Percentiles rank a stretch among this genome's conserved stretches.
These are phyloP conservation scores for Penicillium diatomitis DNA, from an alignment of 495 filamentous ascomycete species.

Conservation along the genomic window DNA sequence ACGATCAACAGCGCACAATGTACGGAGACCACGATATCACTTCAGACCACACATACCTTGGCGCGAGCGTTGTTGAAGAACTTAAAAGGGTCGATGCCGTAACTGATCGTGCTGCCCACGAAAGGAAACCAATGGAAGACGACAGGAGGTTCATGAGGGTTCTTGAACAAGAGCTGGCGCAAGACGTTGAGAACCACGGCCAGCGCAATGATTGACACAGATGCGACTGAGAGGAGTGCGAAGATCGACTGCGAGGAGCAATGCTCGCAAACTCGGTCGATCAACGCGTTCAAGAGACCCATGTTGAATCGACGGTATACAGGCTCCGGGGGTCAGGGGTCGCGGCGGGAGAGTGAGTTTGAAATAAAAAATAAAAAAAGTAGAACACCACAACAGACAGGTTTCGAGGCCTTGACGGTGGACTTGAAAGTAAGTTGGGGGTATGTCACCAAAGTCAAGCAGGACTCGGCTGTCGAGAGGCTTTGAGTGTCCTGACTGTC, in stretches of 20 bases:
- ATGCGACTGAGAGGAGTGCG: conserved; percentile 18
- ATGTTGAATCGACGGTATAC: conserved; percentile 9
- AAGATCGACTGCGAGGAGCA: conserved; percentile 31
- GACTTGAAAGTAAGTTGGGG: no score
- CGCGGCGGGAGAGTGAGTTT: no score
- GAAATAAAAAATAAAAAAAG: no score
- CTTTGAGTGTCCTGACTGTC: no score
- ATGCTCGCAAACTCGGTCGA: conserved; percentile 29
- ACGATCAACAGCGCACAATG: neutral
- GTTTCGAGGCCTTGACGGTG: no score
- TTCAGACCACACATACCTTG: conserved; percentile 29
- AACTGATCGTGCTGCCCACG: conserved; percentile 53
- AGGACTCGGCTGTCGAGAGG: no score
- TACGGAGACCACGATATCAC: neutral
- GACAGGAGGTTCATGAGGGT: conserved; percentile 51
- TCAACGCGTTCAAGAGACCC: conserved; percentile 30
- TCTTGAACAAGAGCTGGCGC: conserved; percentile 60
- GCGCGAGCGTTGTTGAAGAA: conserved; percentile 49
- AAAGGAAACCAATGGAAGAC: conserved; percentile 59
- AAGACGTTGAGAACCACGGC: conserved; percentile 53
- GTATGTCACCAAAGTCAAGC: no score
- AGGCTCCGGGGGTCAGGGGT: no score
- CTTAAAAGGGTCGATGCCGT: conserved; percentile 55
- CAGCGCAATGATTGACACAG: conserved; percentile 24
- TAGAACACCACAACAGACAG: no score